phyloP scores from a whole-genome alignment of 331 rosid genomes.

The Rhamnella rubrinervis region DNA sequence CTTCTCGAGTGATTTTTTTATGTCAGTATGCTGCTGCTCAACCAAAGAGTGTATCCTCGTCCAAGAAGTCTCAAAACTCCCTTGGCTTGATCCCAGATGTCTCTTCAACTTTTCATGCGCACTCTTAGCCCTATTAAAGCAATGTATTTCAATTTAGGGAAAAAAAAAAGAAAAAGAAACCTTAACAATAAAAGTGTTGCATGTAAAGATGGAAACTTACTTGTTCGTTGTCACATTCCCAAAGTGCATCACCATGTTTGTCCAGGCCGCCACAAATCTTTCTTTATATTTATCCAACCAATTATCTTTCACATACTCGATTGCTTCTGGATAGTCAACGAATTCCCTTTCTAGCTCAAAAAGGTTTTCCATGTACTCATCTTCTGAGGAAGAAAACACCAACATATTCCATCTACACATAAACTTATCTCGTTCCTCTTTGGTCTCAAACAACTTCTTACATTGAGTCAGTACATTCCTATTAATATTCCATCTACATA shows the following conservation, averaged over 20 bases:
- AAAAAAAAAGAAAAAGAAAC: neutral
- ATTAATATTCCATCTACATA: neutral
- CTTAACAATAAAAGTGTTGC: neutral
- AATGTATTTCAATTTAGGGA: neutral
- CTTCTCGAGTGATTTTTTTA: slow-evolving; percentile 14
- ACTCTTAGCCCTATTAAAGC: neutral
- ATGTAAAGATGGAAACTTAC: neutral
- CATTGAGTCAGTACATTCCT: neutral
- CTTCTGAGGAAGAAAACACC: neutral
- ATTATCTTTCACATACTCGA: neutral
- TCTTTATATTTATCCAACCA: slow-evolving; percentile 4
- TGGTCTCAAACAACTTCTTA: neutral
- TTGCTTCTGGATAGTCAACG: neutral
- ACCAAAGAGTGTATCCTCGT: slow-evolving; percentile 3
- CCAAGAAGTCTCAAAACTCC: slow-evolving; percentile 6
- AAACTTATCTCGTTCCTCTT: neutral
- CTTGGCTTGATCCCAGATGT: neutral
- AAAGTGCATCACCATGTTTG: slow-evolving; percentile 20
- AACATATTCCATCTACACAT: neutral
- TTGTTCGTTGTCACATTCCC: slow-evolving; percentile 18
- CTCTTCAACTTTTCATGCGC: neutral
- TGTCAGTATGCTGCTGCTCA: slow-evolving; percentile 7
- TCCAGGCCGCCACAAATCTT: slow-evolving; percentile 19
- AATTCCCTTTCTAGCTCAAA: neutral
- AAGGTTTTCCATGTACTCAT: neutral